Conservation (phyloP, 805 yeast genomes). For the Candida montana region DNA sequence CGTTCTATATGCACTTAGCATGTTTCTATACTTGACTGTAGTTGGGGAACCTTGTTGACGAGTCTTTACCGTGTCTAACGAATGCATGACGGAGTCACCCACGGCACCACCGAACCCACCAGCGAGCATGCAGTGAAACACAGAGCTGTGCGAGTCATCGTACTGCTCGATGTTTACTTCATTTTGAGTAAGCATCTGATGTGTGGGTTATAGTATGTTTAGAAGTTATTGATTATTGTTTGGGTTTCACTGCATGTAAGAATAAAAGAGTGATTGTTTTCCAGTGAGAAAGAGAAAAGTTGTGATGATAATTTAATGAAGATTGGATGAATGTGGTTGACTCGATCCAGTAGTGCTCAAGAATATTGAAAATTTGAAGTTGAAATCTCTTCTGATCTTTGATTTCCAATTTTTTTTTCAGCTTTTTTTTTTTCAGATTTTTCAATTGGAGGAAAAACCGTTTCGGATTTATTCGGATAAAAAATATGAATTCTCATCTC, state of each 20-base stretch:
- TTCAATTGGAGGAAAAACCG: background rate
- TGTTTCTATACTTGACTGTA: slow-evolving; percentile 60
- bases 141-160: slow-evolving; percentile 28
- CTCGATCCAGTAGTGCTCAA: too few relatives aligned
- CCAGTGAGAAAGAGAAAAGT: too few relatives aligned
- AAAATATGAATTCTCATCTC: too few relatives aligned
- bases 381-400: background rate
- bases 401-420: background rate
- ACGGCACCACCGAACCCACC: slow-evolving; percentile 95
- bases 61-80: slow-evolving; percentile 93
- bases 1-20: slow-evolving; percentile 69
- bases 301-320: too few relatives aligned
- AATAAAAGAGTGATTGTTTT: too few relatives aligned
- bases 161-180: slow-evolving; percentile 11
- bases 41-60: slow-evolving; percentile 92
- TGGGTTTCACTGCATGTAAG: too few relatives aligned
- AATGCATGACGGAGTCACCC: slow-evolving; percentile 92
- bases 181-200: slow-evolving; percentile 13
- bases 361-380: too few relatives aligned
- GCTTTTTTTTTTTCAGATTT: too few relatives aligned
- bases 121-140: slow-evolving; percentile 65
- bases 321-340: too few relatives aligned
- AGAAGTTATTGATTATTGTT: too few relatives aligned
- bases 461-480: background rate
- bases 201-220: background rate